Conservation (phyloP, 306 rosid genomes). For the Luffa acutangula region DNA sequence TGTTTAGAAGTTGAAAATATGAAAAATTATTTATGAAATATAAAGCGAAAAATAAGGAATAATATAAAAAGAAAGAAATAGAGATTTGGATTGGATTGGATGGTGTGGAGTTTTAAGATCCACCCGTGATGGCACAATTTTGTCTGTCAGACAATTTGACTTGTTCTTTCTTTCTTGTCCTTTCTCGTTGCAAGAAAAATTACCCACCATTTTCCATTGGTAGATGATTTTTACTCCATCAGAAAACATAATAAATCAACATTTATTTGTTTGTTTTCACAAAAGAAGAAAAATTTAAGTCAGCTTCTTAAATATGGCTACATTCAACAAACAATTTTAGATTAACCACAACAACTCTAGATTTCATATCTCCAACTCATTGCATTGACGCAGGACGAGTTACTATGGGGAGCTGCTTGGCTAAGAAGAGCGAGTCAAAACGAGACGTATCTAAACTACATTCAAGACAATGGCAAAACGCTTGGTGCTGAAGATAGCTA, state of each 20-base stretch:
- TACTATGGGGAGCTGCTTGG: slow-evolving; percentile 98
- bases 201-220: too few species aligned
- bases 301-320: too few species aligned
- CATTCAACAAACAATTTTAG: too few species aligned
- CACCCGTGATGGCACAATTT: background rate
- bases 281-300: background rate
- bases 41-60: too few species aligned
- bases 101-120: background rate
- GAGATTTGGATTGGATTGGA: background rate
- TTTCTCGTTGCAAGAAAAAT: background rate
- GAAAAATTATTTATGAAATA: too few species aligned
- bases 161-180: background rate
- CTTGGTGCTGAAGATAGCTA: slow-evolving; percentile 84
- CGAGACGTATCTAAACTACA: slow-evolving; percentile 46
- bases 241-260: background rate
- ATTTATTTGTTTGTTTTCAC: background rate
- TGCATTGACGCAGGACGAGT: slow-evolving; percentile 45
- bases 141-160: background rate
- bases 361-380: too few species aligned
- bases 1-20: too few species aligned
- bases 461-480: slow-evolving; percentile 63
- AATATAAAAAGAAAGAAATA: too few species aligned
- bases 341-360: too few species aligned
- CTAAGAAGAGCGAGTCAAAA: slow-evolving; percentile 68
- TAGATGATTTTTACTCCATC: too few species aligned